These are phyloP conservation scores for Cyberlindnera mississippiensis DNA, from an alignment of 805 yeast genomes.

Conservation along the genomic window DNA sequence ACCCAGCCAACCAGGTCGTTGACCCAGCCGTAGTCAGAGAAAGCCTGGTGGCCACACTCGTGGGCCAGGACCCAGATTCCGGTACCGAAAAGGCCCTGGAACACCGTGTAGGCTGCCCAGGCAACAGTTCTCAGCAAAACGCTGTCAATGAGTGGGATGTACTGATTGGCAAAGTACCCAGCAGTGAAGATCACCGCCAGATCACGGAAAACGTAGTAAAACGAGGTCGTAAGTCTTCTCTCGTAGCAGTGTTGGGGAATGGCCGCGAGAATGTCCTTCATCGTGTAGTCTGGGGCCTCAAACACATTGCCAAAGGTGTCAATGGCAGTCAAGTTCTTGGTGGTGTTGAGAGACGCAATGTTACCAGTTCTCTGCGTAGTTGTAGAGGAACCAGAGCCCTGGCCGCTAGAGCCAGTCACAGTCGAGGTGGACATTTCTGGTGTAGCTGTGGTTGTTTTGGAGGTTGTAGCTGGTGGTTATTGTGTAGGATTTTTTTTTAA, in stretches of 20 bases:
- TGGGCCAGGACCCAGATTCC: conserved; percentile 63
- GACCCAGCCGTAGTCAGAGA: conserved; percentile 48
- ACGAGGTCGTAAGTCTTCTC: conserved; percentile 45
- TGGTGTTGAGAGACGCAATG: conserved; percentile 20
- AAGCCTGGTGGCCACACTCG: conserved; percentile 64
- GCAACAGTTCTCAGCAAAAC: conserved; percentile 34
- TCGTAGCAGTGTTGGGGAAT: conserved; percentile 62
- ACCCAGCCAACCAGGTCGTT: conserved; percentile 61
- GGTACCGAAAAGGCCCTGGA: conserved; percentile 47
- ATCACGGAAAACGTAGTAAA: conserved; percentile 52
- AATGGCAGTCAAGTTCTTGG: conserved; percentile 33
- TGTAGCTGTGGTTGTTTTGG: no score
- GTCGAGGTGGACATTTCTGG: conserved; percentile 16
- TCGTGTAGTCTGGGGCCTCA: conserved; percentile 58
- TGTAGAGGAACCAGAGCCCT: conserved; percentile 7
- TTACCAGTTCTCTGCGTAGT: conserved; percentile 20
- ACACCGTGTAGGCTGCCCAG: conserved; percentile 38
- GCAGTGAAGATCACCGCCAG: conserved; percentile 39
- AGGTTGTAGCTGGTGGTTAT: no score
- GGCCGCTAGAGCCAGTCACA: conserved; percentile 8
- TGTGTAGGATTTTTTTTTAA: no score
- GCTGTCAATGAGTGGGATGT: conserved; percentile 40
- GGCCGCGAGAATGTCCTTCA: conserved; percentile 51
- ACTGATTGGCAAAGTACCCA: conserved; percentile 40
- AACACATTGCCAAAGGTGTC: conserved; percentile 52